phyloP scores from a whole-genome alignment of 495 filamentous ascomycete species.

The Penicillium soppii region DNA sequence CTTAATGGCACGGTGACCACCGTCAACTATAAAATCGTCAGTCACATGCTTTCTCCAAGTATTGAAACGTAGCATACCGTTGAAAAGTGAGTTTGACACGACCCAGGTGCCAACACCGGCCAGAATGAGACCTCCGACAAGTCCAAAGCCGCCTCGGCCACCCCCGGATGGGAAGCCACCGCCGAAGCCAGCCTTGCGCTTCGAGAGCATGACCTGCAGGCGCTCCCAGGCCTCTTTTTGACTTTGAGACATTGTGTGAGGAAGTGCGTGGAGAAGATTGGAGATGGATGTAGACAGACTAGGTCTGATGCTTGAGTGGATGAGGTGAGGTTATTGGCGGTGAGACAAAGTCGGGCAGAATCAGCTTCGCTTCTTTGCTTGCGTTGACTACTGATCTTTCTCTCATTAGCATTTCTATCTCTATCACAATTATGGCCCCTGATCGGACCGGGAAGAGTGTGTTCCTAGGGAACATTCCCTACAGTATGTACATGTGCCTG shows the following conservation, averaged over 20 bases:
- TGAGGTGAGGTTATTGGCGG: conserved; percentile 23
- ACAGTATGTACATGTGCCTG: conserved; percentile 32
- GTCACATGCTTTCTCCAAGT: not conserved
- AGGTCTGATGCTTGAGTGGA: conserved; percentile 14
- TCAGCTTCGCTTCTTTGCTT: conserved; percentile 13
- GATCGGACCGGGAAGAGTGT: conserved; percentile 63
- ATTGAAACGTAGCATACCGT: conserved; percentile 53
- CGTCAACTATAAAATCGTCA: conserved; percentile 68
- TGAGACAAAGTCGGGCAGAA: conserved; percentile 29
- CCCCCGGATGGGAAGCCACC: conserved; percentile 49
- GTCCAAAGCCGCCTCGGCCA: conserved; percentile 43
- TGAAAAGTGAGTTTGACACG: conserved; percentile 88
- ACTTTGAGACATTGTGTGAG: conserved; percentile 53
- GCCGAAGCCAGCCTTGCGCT: conserved; percentile 44
- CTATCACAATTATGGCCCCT: conserved; percentile 48
- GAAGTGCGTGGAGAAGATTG: conserved; percentile 9
- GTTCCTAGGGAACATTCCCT: conserved; percentile 85
- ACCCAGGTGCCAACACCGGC: conserved; percentile 65
- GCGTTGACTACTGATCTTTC: conserved; percentile 11
- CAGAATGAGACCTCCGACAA: conserved; percentile 51
- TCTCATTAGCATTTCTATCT: conserved; percentile 1
- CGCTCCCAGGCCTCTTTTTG: conserved; percentile 65
- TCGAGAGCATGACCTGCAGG: conserved; percentile 61
- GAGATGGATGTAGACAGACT: conserved; percentile 24
- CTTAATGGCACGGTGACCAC: conserved; percentile 98